Conservation (phyloP, 1,139 yeast genomes). For the Debaryomyces subglobosus region DNA sequence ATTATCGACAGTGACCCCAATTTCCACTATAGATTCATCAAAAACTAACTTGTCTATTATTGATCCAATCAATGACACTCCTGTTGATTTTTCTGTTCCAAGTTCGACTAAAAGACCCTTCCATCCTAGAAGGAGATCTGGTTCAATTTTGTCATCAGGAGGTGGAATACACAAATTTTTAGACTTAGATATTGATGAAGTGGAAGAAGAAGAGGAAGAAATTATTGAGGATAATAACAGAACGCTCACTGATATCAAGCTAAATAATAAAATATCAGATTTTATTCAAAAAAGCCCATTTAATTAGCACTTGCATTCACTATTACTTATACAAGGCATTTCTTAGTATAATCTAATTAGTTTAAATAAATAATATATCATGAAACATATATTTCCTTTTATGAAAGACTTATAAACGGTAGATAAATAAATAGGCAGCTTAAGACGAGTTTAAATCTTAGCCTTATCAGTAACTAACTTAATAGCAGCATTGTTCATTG, state of each 20-base stretch:
- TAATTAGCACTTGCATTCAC: constrained; percentile 1
- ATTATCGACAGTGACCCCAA: constrained; percentile 36
- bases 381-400: neutral
- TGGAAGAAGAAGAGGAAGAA: constrained; percentile 30
- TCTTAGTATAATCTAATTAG: neutral
- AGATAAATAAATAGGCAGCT: neutral
- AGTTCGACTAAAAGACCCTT: constrained; percentile 13
- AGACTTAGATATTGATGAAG: constrained; percentile 30
- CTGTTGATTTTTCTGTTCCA: constrained; percentile 44
- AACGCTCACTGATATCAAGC: constrained; percentile 7
- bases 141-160: constrained; percentile 26
- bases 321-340: neutral
- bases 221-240: constrained; percentile 5
- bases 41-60: constrained; percentile 27
- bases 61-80: constrained; percentile 47
- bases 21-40: constrained; percentile 29
- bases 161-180: constrained; percentile 26
- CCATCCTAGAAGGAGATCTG: constrained; percentile 25
- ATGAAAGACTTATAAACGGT: neutral
- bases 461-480: constrained; percentile 56
- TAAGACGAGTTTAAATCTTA: constrained; percentile 31
- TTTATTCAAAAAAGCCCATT: constrained; percentile 7
- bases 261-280: constrained; percentile 1
- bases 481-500: constrained; percentile 87
- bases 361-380: neutral